A percentile compares a stretch with the other conserved stretches of the same genome.
Conservation (phyloP, 768 basidiomycete species). For the Suillus alpinus region DNA sequence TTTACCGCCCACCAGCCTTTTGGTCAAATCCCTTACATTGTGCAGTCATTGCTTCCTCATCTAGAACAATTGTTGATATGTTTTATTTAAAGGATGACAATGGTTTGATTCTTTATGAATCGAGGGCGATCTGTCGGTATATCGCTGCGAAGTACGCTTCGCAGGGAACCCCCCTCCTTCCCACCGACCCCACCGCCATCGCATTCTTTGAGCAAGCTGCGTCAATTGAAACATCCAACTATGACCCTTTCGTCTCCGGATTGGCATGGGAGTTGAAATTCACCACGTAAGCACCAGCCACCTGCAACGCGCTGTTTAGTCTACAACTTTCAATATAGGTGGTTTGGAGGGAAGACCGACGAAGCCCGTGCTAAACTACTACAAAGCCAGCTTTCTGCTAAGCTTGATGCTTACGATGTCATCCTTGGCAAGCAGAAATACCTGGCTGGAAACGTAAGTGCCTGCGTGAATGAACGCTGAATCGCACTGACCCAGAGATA, state of each 20-base stretch:
- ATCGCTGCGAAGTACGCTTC: constrained; percentile 36
- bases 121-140: constrained; percentile 42
- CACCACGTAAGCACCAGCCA: constrained; percentile 37
- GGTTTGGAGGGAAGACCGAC: constrained; percentile 30
- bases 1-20: constrained; percentile 56
- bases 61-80: not conserved
- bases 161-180: constrained; percentile 36
- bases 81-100: constrained; percentile 28
- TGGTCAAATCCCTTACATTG: constrained; percentile 42
- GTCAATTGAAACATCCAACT: constrained; percentile 51
- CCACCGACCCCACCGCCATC: constrained; percentile 30
- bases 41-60: not conserved
- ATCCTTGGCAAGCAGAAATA: constrained; percentile 35
- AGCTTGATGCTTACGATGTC: constrained; percentile 30
- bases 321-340: constrained; percentile 1
- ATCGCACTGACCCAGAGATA: not conserved
- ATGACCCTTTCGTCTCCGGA: constrained; percentile 41
- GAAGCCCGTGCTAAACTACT: constrained; percentile 24
- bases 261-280: constrained; percentile 45
- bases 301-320: not conserved
- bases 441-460: constrained; percentile 32
- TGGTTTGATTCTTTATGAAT: constrained; percentile 42
- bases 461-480: not conserved
- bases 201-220: constrained; percentile 52
- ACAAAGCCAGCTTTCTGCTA: constrained; percentile 29